Percentiles rank a stretch among this genome's conserved stretches.
Conservation (phyloP, 768 basidiomycete genomes). For the Dentipellis fragilis region DNA sequence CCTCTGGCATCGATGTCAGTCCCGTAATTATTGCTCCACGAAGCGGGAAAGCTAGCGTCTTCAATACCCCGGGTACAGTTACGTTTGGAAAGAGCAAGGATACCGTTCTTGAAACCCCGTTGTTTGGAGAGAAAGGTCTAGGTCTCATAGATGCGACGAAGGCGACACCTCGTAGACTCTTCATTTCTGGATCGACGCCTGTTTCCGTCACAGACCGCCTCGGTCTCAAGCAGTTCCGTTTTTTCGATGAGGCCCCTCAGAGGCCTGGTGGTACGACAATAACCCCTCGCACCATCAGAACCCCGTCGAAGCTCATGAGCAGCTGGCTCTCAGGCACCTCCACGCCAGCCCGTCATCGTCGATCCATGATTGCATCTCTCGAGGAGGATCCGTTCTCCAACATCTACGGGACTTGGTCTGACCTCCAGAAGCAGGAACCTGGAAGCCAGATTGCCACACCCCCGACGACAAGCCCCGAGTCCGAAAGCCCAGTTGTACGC, state of each 20-base stretch:
- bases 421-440: constrained; percentile 2
- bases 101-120: neutral
- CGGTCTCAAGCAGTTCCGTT: constrained; percentile 18
- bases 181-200: constrained; percentile 23
- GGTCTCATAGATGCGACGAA: constrained; percentile 5
- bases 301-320: constrained; percentile 3
- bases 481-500: constrained; percentile 14
- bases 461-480: constrained; percentile 8
- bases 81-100: constrained; percentile 8
- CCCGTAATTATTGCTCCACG: constrained; percentile 22
- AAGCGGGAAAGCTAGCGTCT: constrained; percentile 29
- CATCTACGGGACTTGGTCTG: constrained; percentile 3
- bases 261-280: neutral
- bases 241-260: constrained; percentile 40
- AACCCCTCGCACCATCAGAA: neutral
- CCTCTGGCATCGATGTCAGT: constrained; percentile 23
- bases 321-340: neutral
- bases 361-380: neutral
- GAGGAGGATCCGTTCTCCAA: constrained; percentile 12
- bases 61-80: constrained; percentile 21
- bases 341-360: neutral
- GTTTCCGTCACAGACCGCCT: constrained; percentile 22
- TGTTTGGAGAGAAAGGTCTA: constrained; percentile 3
- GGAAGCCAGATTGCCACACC: constrained; percentile 5
- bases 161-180: constrained; percentile 31